Evolutionary conservation across 2,329 filamentous ascomycete species (phyloP), one percentile per base, ranked within the genome.

Genomic region (Claviceps fusiformis): DNA sequence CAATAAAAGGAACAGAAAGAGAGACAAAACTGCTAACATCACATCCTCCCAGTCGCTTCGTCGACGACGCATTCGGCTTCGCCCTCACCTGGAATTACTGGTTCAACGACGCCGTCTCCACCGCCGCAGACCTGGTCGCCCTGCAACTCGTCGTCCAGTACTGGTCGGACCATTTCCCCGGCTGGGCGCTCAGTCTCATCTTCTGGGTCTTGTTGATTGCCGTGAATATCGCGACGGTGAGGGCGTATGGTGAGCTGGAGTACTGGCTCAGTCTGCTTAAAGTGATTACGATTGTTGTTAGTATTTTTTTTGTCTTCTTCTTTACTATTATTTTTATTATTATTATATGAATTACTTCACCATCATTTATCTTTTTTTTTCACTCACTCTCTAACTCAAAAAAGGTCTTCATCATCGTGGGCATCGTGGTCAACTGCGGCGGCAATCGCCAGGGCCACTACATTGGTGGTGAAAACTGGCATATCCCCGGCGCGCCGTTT

Each of bases 91-190:
- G 77, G 78, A 81, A 80, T 59, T 80, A 80, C 64, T 85, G 81
- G 81, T 83, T 84, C 61, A 84, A 85, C 63, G 80, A 85, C 66
- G 81, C 81, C 31, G 67, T 71, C 0, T 70, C 68, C 0, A 70
- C 67, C 1, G 82, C 81, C 0, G 72, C 80, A 0, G 82, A 86
- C 67, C 67, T 85, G 31, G 78, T 84, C 24, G 68, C 68, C 1
- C 58, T 70, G 31, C 68, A 70, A 75, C 67, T 85, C 2, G 62
- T 85, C 1, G 66, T 84, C 53, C 67, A 81, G 50, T 85, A 81
- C 63, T 85, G 82, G 81, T 78, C 41, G n/a, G 74, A 79, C 48
- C 74, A 76, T 57, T 81, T 86, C 53, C 82, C 82, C 0, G 80
- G 81, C 1, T 84, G 80, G 75, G 82, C 76, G 0, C 69, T 85